Base-by-base conservation (phyloP, 768 basidiomycete species). In the Mycena olivaceomarginata region DNA sequence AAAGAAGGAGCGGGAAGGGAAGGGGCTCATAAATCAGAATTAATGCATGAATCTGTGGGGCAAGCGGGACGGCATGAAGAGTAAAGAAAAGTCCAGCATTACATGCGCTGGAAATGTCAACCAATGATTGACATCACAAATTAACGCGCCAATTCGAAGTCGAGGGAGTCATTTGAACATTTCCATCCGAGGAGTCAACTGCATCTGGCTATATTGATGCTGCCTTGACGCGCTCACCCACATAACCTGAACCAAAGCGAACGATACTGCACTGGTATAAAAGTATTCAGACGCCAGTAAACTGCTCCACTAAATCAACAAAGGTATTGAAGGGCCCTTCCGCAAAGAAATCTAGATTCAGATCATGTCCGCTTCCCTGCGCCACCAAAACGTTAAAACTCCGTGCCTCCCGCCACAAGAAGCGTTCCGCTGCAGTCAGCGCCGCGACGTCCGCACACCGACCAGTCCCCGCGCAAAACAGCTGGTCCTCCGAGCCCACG, bases 291-390 rank as follows among this genome's bases (percentile, higher is more conserved):
- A 56, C n/a, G n/a, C 53, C n/a, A 22, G 53, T 10, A 63, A 71
- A 71, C 60, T 63, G 25, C 18, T 71, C 25, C 45, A 72, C 71
- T 16, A 72, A 66, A 15, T 63, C 43, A 51, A 16, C 65, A 25
- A 56, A 9, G n/a, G 53, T 56, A 22, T 56, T 56, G 53, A 56
- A 56, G 4, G 53, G 53, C 53, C 56, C 43, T 6, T 66, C 18
- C 40, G 72, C 72, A n/a, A 67, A 66, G 31, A 73, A 73, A 57
- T 73, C 71, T 6, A 72, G 48, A 45, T 66, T 72, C 53, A 72
- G 1, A 72, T 66, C 71, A 59, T 72, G 53, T 25, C 53, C 53
- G 53, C 53, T 56, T 56, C 53, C 53, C 53, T 56, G 53, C n/a
- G 53, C 53, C 39, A 72, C 64, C n/a, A 66, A 25, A 37, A 72